Evolutionary conservation across 108 stramenopile genomes (phyloP).

Genomic region (Aureococcus anophagefferens): DNA sequence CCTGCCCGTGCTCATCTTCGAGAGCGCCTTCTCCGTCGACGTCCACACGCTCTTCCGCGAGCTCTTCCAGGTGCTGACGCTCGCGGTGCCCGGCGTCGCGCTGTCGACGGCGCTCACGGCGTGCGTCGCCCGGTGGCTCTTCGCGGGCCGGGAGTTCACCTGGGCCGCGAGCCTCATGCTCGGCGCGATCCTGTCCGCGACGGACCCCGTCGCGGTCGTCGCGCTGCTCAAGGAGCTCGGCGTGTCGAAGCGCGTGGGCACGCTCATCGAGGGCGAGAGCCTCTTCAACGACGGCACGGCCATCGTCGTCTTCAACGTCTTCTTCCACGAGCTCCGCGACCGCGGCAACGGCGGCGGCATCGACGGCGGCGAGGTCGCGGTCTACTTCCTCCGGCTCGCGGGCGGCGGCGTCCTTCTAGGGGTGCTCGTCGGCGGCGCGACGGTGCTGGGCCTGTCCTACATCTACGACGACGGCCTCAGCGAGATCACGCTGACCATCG

Average conservation of each 20-base stretch:
- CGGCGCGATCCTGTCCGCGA: constrained; percentile 54
- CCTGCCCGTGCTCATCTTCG: constrained; percentile 61
- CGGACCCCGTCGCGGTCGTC: constrained; percentile 58
- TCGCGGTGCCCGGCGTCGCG: constrained; percentile 17
- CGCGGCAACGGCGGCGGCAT: not conserved
- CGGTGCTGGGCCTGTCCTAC: too few relatives aligned
- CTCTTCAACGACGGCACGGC: constrained; percentile 51
- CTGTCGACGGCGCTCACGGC: constrained; percentile 21
- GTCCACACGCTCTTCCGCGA: constrained; percentile 5
- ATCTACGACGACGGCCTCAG: constrained; percentile 17
- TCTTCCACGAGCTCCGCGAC: constrained; percentile 8
- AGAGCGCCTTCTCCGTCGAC: constrained; percentile 13
- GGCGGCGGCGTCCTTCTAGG: constrained; percentile 21
- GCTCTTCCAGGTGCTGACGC: not conserved
- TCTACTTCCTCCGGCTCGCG: constrained; percentile 15
- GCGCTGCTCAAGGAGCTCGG: constrained; percentile 37
- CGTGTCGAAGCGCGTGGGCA: constrained; percentile 29
- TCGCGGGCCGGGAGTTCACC: constrained; percentile 36
- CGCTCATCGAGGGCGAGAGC: constrained; percentile 46
- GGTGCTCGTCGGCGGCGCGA: not conserved
- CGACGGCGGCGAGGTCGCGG: constrained; percentile 1
- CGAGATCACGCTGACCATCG: constrained; percentile 14
- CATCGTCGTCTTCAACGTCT: constrained; percentile 45
- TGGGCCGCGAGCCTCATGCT: constrained; percentile 36
- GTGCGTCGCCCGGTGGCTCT: constrained; percentile 9